Percentiles rank a stretch among this genome's conserved stretches.
Evolutionary conservation across 1,284 basidiomycete genomes (phyloP).

Genomic region (Cryptococcus maquisensis): DNA sequence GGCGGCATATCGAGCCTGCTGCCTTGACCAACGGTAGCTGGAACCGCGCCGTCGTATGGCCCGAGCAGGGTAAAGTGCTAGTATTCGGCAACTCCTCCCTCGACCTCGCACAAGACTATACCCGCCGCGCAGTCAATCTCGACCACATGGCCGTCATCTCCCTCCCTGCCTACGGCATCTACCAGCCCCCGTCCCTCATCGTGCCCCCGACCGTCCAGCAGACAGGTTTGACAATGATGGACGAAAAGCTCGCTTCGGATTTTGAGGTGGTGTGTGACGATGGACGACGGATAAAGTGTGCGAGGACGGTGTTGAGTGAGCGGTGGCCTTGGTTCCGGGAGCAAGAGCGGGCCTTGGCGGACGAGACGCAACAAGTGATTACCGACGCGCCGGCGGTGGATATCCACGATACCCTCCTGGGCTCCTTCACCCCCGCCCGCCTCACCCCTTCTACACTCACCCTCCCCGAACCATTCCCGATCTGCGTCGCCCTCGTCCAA

Average conservation of each 20-base stretch:
- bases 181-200: constrained; percentile 72
- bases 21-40: constrained; percentile 71
- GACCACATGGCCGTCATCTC: constrained; percentile 86
- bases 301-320: constrained; percentile 72
- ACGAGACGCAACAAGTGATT: constrained; percentile 19
- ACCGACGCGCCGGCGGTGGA: constrained; percentile 27
- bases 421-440: constrained; percentile 36
- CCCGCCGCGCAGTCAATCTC: constrained; percentile 81
- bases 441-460: constrained; percentile 63
- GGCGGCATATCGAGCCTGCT: constrained; percentile 80
- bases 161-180: constrained; percentile 88
- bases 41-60: constrained; percentile 81
- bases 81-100: constrained; percentile 83
- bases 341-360: constrained; percentile 52
- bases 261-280: constrained; percentile 91
- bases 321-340: constrained; percentile 92
- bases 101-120: constrained; percentile 86
- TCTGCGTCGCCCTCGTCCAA: constrained; percentile 82
- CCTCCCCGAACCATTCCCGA: constrained; percentile 82
- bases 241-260: constrained; percentile 70
- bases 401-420: constrained; percentile 38
- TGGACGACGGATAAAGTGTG: constrained; percentile 74
- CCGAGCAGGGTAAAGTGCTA: constrained; percentile 70
- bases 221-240: constrained; percentile 69
- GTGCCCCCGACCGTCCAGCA: constrained; percentile 60